A percentile compares a stretch with the other conserved stretches of the same genome.
Conservation (phyloP, 306 rosid species). For the Dalbergia cochinchinensis region DNA sequence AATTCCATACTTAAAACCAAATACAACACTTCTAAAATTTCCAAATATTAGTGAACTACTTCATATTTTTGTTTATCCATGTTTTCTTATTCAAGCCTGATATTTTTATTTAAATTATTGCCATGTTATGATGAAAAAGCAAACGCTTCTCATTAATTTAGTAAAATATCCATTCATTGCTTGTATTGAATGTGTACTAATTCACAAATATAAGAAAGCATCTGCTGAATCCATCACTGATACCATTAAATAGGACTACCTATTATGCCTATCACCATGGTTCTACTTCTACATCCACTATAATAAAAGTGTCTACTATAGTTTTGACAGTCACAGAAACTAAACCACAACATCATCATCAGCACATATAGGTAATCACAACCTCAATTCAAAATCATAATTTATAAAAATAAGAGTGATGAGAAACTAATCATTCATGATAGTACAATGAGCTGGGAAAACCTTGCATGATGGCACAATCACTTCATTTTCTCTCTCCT, state of each 20-base stretch:
- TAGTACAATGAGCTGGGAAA: too few relatives aligned
- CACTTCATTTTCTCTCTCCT: too few relatives aligned
- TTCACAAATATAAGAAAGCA: neutral
- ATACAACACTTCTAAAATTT: neutral
- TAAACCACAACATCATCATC: neutral
- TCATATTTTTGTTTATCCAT: neutral
- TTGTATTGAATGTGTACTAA: neutral
- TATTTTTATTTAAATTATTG: neutral
- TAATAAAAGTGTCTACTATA: neutral
- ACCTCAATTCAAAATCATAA: neutral
- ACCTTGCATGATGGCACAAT: too few relatives aligned
- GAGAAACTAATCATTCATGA: too few relatives aligned
- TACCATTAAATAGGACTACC: conserved; percentile 8
- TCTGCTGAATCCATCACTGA: neutral
- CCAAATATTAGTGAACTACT: conserved; percentile 1
- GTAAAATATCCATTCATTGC: neutral
- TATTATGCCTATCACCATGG: neutral
- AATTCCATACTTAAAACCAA: neutral
- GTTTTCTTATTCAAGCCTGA: neutral
- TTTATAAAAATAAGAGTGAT: too few relatives aligned
- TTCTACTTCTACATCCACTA: neutral
- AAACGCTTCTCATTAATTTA: neutral
- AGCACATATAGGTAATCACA: neutral
- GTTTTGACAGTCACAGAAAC: neutral
- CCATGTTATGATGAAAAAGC: neutral